Evolutionary conservation across 441 rosid genomes (phyloP), one percentile per base, ranked within the genome.

Genomic region (Pelargonium fulgidum): DNA sequence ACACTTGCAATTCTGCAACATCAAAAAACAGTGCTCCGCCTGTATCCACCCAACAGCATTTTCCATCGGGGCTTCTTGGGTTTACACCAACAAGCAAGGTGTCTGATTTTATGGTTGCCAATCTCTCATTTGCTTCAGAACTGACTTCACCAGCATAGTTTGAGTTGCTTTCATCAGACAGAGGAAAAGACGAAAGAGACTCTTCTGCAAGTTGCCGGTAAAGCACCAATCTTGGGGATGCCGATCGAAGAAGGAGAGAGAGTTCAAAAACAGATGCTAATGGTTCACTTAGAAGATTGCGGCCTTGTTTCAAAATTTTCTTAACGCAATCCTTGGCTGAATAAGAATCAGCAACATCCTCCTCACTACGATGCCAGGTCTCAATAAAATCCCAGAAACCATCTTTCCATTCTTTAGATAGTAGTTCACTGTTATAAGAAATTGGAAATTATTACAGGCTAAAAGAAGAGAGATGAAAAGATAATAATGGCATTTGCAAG

Each of bases 1-100:
- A 92, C 48, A 73, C 39, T 52, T 64, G 78, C 66, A 95, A 77
- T 68, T 95, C 98, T 19, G 82, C 75, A 69, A 81, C 86, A 24
- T 92, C 89, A 75, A 85, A 88, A 81, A 92, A 92, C 68, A 95
- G 80, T 3, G 87, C 81, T 22, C 83, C 91, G 54, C 98, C 98
- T 74, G 85, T 86, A 72, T 92, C 99, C 19, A 92, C 93, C 98
- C 99, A 92, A 78, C 98, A 95, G 68, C 99, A 95, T 79, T 86
- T 86, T 52, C 93, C 89, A 68, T 79, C 77, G 24, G 86, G 91
- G 69, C 80, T 79, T 59, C 68, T 78, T 12, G 88, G 91, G 74
- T 83, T 87, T 29, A 59, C 71, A 14, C 89, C 89, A 69, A 85
- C 84, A 67, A 83, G 88, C 84, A 86, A 74, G 45, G 79, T 73